These are phyloP conservation scores for Malbranchea cinnamomea DNA, from an alignment of 2,329 filamentous ascomycete genomes.

Conservation along the genomic window DNA sequence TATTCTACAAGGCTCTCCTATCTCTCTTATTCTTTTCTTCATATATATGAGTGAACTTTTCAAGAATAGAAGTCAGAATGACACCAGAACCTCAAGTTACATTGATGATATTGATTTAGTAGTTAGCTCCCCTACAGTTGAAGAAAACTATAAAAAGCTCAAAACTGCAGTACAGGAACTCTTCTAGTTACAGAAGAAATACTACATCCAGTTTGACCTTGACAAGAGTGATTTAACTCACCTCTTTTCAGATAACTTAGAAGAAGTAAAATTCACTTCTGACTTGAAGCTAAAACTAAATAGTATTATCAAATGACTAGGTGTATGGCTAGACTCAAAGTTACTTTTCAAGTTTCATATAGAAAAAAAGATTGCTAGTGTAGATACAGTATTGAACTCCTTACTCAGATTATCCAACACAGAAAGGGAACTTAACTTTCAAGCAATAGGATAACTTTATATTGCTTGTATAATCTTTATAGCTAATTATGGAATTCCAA, in stretches of 20 bases:
- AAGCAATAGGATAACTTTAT: conserved; percentile 1
- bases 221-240: conserved; percentile 5
- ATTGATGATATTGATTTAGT: conserved; percentile 4
- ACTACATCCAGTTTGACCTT: conserved; percentile 3
- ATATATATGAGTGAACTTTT: too few species aligned
- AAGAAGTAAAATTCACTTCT: too few species aligned
- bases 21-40: too few species aligned
- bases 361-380: too few species aligned
- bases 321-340: conserved; percentile 4
- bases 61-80: too few species aligned
- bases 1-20: neutral
- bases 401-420: neutral
- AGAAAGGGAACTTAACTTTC: conserved; percentile 1
- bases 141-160: conserved; percentile 1
- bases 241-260: neutral
- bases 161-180: neutral
- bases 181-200: neutral
- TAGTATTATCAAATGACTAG: conserved; percentile 4
- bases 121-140: neutral
- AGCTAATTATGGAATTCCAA: neutral
- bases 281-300: conserved; percentile 2
- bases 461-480: conserved; percentile 2
- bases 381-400: neutral
- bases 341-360: conserved; percentile 6
- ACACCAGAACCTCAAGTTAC: conserved; percentile 3